These are phyloP conservation scores for Bolboschoenoplectus hybrid DNA, from an alignment of 202 grass and related monocot species.

Conservation along the genomic window DNA sequence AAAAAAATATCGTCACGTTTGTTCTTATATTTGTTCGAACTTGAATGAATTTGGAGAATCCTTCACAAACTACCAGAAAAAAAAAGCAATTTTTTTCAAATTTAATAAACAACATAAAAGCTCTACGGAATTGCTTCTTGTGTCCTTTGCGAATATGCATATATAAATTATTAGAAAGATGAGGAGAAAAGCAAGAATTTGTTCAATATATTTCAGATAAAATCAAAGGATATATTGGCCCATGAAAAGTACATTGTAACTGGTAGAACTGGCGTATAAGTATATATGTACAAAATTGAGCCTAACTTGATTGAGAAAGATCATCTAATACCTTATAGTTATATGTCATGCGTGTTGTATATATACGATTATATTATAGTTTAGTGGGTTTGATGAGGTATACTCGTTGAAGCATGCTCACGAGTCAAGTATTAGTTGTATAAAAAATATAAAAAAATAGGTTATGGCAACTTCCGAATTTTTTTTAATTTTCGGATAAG, in stretches of 20 bases:
- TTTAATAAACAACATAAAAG: background rate
- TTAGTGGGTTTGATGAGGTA: background rate
- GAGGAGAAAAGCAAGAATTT: background rate
- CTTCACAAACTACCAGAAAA: background rate
- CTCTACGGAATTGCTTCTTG: background rate
- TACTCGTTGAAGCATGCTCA: background rate
- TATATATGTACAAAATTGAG: constrained; percentile 17
- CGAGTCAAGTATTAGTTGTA: constrained; percentile 1
- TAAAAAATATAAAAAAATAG: too few species aligned
- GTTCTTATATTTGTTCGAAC: background rate
- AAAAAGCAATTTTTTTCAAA: background rate
- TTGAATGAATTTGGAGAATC: background rate
- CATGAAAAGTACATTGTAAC: constrained; percentile 30
- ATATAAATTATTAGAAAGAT: background rate
- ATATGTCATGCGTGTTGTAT: constrained; percentile 7
- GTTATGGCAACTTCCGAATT: background rate
- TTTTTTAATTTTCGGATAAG: background rate
- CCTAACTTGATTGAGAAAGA: constrained; percentile 37
- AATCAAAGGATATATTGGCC: constrained; percentile 10
- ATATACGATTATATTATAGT: background rate
- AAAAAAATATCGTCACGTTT: background rate
- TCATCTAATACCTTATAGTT: constrained; percentile 17
- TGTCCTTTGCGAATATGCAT: background rate
- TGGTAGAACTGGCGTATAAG: constrained; percentile 22
- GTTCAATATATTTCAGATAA: background rate